These are phyloP conservation scores for Bondarzewia mesenterica DNA, from an alignment of 1,284 basidiomycete species.

Conservation along the genomic window DNA sequence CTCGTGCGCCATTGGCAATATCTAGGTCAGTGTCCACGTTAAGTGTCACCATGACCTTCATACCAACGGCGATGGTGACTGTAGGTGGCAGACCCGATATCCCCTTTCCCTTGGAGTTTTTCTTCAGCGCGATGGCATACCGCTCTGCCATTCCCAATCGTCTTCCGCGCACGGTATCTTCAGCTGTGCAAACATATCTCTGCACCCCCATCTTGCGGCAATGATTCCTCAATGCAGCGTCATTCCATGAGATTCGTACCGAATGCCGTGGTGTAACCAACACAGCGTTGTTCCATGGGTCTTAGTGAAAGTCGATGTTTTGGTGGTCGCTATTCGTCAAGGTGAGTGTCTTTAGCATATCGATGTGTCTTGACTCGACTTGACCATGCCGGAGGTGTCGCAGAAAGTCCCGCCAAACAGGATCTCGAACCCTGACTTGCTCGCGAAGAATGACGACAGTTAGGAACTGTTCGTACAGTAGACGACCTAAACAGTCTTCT, in stretches of 20 bases:
- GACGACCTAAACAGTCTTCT: constrained; percentile 19
- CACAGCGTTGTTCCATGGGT: constrained; percentile 17
- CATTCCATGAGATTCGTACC: constrained; percentile 26
- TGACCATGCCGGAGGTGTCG: constrained; percentile 19
- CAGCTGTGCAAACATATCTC: background rate
- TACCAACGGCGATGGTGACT: constrained; percentile 29
- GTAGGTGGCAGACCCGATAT: constrained; percentile 12
- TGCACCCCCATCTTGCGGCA: too few relatives aligned
- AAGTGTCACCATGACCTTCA: constrained; percentile 33
- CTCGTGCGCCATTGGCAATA: constrained; percentile 29
- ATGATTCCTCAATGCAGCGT: background rate
- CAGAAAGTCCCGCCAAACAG: constrained; percentile 26
- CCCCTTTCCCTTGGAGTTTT: too few relatives aligned
- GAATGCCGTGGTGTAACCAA: constrained; percentile 29
- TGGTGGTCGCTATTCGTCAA: constrained; percentile 13
- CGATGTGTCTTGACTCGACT: constrained; percentile 19
- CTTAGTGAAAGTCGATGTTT: constrained; percentile 15
- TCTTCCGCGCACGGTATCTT: background rate
- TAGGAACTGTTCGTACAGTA: constrained; percentile 27
- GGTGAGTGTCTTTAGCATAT: constrained; percentile 21
- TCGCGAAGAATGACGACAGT: constrained; percentile 28
- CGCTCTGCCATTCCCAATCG: background rate
- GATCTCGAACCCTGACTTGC: constrained; percentile 26
- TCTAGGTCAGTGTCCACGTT: constrained; percentile 34
- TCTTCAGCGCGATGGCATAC: background rate